A percentile compares a stretch with the other conserved stretches of the same genome.
phyloP scores from a whole-genome alignment of 768 basidiomycete species.

The Amanita molliuscula region DNA sequence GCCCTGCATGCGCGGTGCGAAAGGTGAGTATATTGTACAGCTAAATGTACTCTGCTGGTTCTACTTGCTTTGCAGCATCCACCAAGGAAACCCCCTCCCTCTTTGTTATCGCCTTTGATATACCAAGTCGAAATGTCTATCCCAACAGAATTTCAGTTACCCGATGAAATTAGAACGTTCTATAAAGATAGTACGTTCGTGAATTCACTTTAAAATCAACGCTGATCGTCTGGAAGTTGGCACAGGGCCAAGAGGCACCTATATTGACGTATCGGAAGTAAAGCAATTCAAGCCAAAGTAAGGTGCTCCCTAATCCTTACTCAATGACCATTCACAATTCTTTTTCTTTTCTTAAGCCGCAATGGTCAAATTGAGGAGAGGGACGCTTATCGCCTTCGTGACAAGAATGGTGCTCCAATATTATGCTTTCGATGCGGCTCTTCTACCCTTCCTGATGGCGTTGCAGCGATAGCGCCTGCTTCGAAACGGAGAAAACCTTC shows the following conservation, averaged over 20 bases:
- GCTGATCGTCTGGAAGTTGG: conserved; percentile 42
- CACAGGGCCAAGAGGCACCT: conserved; percentile 70
- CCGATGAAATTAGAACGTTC: conserved; percentile 70
- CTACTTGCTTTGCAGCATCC: conserved; percentile 41
- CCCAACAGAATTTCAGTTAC: conserved; percentile 79
- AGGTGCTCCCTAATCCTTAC: conserved; percentile 19
- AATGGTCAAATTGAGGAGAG: conserved; percentile 87
- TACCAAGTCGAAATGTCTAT: conserved; percentile 56
- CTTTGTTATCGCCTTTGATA: conserved; percentile 65
- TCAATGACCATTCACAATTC: conserved; percentile 7
- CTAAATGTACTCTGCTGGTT: conserved; percentile 9
- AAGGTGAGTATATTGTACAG: conserved; percentile 38
- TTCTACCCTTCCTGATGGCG: conserved; percentile 55
- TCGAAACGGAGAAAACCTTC: conserved; percentile 45
- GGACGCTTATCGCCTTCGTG: conserved; percentile 79
- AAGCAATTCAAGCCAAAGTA: conserved; percentile 79
- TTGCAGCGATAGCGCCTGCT: conserved; percentile 42
- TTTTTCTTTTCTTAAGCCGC: conserved; percentile 36
- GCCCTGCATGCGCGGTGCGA: conserved; percentile 56
- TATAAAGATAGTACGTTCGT: conserved; percentile 74
- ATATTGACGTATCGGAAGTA: conserved; percentile 69
- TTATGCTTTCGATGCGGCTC: conserved; percentile 86
- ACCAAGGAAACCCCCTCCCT: conserved; percentile 51
- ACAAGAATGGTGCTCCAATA: conserved; percentile 74
- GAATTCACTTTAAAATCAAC: conserved; percentile 7